phyloP scores from a whole-genome alignment of 805 yeast genomes.

The Metschnikowia vanudenii region DNA sequence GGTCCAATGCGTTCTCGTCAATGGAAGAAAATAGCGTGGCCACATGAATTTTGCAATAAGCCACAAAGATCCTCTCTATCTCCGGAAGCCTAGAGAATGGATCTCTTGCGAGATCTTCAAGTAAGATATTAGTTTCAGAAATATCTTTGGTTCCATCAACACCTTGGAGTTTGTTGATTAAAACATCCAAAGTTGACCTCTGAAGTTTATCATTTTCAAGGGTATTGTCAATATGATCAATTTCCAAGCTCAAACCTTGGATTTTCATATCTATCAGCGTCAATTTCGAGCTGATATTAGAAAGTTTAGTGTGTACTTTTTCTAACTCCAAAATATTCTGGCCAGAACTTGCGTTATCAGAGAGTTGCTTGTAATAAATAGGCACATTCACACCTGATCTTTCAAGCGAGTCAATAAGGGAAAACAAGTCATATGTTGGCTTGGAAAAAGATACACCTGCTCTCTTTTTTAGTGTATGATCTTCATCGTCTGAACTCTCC shows the following conservation, averaged over 20 bases:
- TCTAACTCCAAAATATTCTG: constrained; percentile 11
- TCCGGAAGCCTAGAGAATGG: constrained; percentile 6
- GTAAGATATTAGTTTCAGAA: not conserved
- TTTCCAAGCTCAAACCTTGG: constrained; percentile 3
- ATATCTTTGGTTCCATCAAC: not conserved
- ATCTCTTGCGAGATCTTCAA: constrained; percentile 6
- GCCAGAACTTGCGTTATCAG: constrained; percentile 23
- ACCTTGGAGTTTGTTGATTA: constrained; percentile 1
- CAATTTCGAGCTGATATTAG: constrained; percentile 17
- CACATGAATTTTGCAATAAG: constrained; percentile 8
- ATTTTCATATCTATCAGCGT: constrained; percentile 14
- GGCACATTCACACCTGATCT: constrained; percentile 37
- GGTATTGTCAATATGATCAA: constrained; percentile 2
- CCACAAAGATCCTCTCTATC: constrained; percentile 7
- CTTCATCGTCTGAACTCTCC: constrained; percentile 3
- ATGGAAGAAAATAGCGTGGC: constrained; percentile 3
- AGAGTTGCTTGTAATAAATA: constrained; percentile 29
- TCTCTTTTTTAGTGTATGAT: constrained; percentile 17
- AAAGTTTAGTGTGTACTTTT: constrained; percentile 17
- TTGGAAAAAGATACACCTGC: constrained; percentile 14
- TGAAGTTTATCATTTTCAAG: constrained; percentile 5
- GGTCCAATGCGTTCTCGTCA: not conserved
- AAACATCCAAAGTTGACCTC: not conserved
- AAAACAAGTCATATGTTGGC: constrained; percentile 28
- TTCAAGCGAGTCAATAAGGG: constrained; percentile 38